Percentiles rank a stretch among this genome's conserved stretches.
Conservation (phyloP, 225 moss, liverwort and hornwort genomes). For the Straminergon stramineum region DNA sequence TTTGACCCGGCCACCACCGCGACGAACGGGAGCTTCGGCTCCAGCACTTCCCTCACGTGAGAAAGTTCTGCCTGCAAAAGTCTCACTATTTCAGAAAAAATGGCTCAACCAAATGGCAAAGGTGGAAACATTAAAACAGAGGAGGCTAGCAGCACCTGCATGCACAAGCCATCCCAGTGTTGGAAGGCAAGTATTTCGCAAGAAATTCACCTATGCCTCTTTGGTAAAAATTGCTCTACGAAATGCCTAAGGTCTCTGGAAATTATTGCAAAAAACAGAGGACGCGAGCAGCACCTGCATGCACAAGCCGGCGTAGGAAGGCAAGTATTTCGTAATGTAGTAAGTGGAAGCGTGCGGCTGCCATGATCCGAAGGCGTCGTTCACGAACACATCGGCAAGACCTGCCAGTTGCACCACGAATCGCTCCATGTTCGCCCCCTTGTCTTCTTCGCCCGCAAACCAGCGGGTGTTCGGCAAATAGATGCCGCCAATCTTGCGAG, state of each 20-base stretch:
- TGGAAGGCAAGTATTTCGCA: background rate
- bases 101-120: background rate
- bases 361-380: slow-evolving; percentile 96
- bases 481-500: slow-evolving; percentile 84
- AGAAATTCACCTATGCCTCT: background rate
- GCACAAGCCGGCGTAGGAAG: slow-evolving; percentile 82
- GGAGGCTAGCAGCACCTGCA: background rate
- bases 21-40: slow-evolving; percentile 65
- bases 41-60: slow-evolving; percentile 64
- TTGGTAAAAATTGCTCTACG: background rate
- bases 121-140: background rate
- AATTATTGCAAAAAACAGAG: background rate
- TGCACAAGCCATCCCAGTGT: background rate
- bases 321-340: slow-evolving; percentile 77
- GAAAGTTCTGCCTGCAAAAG: slow-evolving; percentile 59
- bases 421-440: slow-evolving; percentile 70
- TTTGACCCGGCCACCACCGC: slow-evolving; percentile 86
- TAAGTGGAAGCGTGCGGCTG: slow-evolving; percentile 82
- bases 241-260: no score
- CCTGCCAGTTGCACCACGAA: slow-evolving; percentile 89
- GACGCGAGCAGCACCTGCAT: slow-evolving; percentile 60
- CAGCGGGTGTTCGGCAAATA: slow-evolving; percentile 88
- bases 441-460: slow-evolving; percentile 89
- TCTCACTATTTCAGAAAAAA: background rate
- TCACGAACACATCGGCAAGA: slow-evolving; percentile 89